Evolutionary conservation across 352 stramenopile genomes (phyloP), one percentile per base, ranked within the genome.

Genomic region (Pythium coloratum): DNA sequence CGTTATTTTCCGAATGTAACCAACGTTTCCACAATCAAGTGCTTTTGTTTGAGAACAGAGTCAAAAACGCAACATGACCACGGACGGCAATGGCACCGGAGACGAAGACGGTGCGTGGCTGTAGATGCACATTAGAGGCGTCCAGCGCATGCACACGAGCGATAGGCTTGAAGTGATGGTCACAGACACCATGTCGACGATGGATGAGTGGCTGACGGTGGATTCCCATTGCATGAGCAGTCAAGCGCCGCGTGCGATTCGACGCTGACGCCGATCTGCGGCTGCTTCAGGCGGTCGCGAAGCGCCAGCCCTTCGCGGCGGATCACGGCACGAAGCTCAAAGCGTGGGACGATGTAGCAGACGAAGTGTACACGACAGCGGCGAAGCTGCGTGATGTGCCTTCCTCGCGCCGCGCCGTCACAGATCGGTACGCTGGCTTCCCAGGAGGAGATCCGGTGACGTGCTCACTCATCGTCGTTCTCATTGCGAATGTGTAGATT

Each of bases 251-350:
- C 49, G 69, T 73, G 44, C 70, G 76, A 7, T 82, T 82, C 63
- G 74, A 78, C 30, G 73, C 70, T 26, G 74, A 72, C 51, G 76
- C 75, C 62, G 76, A 82, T 58, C 54, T 82, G 62, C 66, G 71
- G 38, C 65, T 88, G 28, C 60, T 88, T 13, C 71, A 82, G 58
- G 69, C 70, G 14, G 72, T 88, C 33, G 72, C 72, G 40, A 64
- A 71, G 38, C 67, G 76, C 64, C 74, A 88, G 54, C 79, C 79
- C 14, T 82, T 77, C 38, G 69, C 73, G 6, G 79, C 79, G 3
- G 72, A 80, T 42, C 79, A 88, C 56, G 79, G 79, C 26, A 73
- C 68, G 40, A 81, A 82, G 66, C 72, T 88, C 58, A 76, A 76
- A 20, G 72, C 76, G 30, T 88, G 79, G 79, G 75, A 88, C 56